Evolutionary conservation across 768 basidiomycete genomes (phyloP), one percentile per base, ranked within the genome.

Genomic region (Amanita rimosa): DNA sequence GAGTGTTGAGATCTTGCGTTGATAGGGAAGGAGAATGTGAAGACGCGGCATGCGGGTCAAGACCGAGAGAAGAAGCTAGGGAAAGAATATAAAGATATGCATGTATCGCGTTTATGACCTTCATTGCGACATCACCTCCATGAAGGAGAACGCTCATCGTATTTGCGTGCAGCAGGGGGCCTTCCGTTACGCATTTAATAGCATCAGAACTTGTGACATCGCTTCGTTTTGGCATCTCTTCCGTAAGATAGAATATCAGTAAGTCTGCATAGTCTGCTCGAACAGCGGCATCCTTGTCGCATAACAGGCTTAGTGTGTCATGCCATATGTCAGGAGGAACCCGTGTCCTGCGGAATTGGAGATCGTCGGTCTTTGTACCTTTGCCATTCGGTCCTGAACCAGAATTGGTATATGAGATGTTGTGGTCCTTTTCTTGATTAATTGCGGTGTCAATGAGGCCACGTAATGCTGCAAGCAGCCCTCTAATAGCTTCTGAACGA

Each of bases 311-410:
- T 38, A 95, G 63, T 1, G 88, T 93, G 52, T 95, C 92, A 60
- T 92, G 88, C 91, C 91, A 95, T 29, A 85, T 76, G 58, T 92
- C 90, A 24, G 85, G 83, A 3, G 83, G 72, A 27, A 96, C 75
- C 52, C 73, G 73, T 8, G 79, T 81, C 50, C 87, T 69, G 45
- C 79, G 72, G n/a, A 78, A 70, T 21, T 65, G 59, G 19, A 69
- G 71, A 41, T 67, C 66, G 10, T 61, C 56, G 17, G 56, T 54
- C 43, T 52, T 55, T 11, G 53, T 34, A 31, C 63, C 61, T 34
- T 62, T 62, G 5, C 63, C 56, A 48, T 61, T 54, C 52, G 61
- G 53, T 52, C 54, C 53, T 47, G 60, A 51, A 14, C 57, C 55
- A 16, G 63, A 56, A 22, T 63, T 57, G 54, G 52, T 50, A 22